Conservation (phyloP, 148 eudicot species). For the Hydrangea macrophylla region DNA sequence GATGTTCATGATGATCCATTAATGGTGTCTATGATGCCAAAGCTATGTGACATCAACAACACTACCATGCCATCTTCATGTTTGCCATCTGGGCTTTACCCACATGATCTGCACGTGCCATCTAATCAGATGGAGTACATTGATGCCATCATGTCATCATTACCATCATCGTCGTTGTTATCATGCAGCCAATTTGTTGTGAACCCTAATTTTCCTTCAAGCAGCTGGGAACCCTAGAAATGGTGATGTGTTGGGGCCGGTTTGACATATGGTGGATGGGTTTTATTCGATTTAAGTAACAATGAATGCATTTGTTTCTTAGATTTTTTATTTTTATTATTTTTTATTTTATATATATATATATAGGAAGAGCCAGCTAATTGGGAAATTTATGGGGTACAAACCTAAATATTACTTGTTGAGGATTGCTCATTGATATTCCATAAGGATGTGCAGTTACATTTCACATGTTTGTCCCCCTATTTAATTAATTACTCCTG, state of each 20-base stretch:
- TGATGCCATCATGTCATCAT: slow-evolving; percentile 19
- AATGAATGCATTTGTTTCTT: not conserved
- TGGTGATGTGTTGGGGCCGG: not conserved
- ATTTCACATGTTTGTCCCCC: slow-evolving; percentile 2
- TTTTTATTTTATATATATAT: too few relatives aligned
- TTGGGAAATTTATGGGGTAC: not conserved
- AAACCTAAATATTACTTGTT: slow-evolving; percentile 13
- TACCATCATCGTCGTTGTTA: slow-evolving; percentile 15
- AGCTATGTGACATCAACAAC: slow-evolving; percentile 17
- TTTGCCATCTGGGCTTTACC: slow-evolving; percentile 1
- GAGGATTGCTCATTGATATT: not conserved
- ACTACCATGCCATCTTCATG: slow-evolving; percentile 12
- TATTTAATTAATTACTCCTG: not conserved
- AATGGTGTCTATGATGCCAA: slow-evolving; percentile 12
- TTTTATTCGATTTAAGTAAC: not conserved
- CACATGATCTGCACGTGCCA: slow-evolving; percentile 8
- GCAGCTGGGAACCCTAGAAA: slow-evolving; percentile 21
- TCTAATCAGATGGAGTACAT: slow-evolving; percentile 12
- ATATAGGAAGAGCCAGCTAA: too few relatives aligned
- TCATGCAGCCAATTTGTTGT: slow-evolving; percentile 19
- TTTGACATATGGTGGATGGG: not conserved
- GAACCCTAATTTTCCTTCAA: slow-evolving; percentile 18
- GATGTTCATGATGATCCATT: slow-evolving; percentile 7
- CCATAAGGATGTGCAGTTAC: not conserved
- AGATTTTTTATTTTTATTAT: not conserved